phyloP scores from a whole-genome alignment of 1,139 yeast genomes.

The Suhomyces yuchorum region DNA sequence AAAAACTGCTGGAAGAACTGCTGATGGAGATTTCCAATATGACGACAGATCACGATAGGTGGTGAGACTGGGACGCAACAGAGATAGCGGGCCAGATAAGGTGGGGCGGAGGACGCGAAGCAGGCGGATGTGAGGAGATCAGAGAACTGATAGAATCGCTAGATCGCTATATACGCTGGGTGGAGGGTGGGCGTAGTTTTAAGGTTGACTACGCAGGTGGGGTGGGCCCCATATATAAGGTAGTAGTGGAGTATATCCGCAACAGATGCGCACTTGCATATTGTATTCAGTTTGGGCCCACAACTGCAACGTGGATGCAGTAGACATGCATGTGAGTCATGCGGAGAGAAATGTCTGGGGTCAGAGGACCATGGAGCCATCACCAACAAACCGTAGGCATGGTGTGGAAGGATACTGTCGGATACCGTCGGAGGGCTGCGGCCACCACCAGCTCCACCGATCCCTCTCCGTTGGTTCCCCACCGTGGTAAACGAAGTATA shows the following conservation, averaged over 20 bases:
- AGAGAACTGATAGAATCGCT: too few relatives aligned
- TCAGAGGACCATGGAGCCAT: not conserved
- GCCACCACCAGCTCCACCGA: too few relatives aligned
- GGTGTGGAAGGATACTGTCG: too few relatives aligned
- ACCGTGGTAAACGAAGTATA: not conserved
- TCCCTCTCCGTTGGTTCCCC: too few relatives aligned
- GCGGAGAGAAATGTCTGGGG: not conserved
- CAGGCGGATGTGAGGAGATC: too few relatives aligned
- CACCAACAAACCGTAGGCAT: not conserved
- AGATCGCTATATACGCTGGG: not conserved
- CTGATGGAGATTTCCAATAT: too few relatives aligned
- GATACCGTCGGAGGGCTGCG: too few relatives aligned
- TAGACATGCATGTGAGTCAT: conserved; percentile 13
- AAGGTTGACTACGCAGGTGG: too few relatives aligned
- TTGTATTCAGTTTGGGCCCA: not conserved
- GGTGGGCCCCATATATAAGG: conserved; percentile 1
- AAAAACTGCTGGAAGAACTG: too few relatives aligned
- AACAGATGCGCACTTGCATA: not conserved
- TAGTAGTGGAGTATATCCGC: not conserved
- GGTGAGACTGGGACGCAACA: not conserved
- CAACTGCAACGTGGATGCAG: conserved; percentile 7
- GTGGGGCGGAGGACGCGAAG: not conserved
- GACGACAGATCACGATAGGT: not conserved
- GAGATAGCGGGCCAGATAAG: not conserved
- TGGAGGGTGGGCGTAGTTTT: not conserved